Conservation (phyloP, 164 flowering plant genomes). For the Vitis amurensis region DNA sequence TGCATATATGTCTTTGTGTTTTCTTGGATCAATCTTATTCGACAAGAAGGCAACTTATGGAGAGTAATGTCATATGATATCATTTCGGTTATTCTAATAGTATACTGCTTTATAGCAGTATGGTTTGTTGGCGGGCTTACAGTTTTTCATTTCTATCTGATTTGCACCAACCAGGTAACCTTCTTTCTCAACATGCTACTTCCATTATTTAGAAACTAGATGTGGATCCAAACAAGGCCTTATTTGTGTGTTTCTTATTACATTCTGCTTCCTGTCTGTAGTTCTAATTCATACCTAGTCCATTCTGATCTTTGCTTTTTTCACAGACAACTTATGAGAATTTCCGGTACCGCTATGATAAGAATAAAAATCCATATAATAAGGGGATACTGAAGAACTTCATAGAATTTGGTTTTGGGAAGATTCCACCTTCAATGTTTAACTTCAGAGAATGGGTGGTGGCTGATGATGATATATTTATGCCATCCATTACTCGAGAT, state of each 20-base stretch:
- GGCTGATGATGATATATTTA: constrained; percentile 19
- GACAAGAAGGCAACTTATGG: constrained; percentile 16
- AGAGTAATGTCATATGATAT: constrained; percentile 17
- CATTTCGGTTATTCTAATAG: constrained; percentile 21
- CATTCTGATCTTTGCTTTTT: constrained; percentile 3
- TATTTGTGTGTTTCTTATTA: not conserved
- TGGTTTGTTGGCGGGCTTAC: constrained; percentile 51
- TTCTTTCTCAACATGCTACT: not conserved
- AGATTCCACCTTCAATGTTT: constrained; percentile 54
- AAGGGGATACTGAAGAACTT: constrained; percentile 51
- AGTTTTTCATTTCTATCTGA: constrained; percentile 33
- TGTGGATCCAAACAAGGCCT: too few relatives aligned
- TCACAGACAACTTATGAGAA: constrained; percentile 87
- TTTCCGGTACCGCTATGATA: constrained; percentile 80
- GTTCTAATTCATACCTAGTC: not conserved
- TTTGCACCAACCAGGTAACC: constrained; percentile 55
- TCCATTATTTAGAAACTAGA: too few relatives aligned
- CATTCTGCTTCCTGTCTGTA: not conserved
- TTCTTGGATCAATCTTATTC: constrained; percentile 31
- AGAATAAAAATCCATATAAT: constrained; percentile 63
- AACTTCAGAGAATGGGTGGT: constrained; percentile 47
- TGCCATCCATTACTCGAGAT: constrained; percentile 1
- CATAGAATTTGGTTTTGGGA: constrained; percentile 47
- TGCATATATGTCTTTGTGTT: constrained; percentile 48
- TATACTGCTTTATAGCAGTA: constrained; percentile 32